phyloP scores from a whole-genome alignment of 1,139 yeast genomes.

The Candida dubliniensis region DNA sequence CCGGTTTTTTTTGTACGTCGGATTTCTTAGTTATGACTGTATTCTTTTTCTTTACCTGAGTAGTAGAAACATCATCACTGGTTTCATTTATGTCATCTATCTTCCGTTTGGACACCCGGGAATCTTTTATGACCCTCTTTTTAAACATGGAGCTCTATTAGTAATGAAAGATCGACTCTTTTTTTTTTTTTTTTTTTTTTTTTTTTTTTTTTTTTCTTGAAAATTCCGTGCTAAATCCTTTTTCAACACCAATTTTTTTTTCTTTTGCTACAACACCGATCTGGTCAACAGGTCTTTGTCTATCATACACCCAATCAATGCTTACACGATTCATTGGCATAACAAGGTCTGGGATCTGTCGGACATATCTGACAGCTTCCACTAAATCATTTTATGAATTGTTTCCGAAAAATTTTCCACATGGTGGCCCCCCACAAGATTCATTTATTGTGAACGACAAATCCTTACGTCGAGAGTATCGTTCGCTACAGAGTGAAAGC shows the following conservation, averaged over 20 bases:
- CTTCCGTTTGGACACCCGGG: constrained; percentile 5
- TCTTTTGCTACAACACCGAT: neutral
- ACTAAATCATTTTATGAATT: constrained; percentile 48
- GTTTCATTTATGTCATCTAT: constrained; percentile 3
- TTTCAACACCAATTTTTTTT: neutral
- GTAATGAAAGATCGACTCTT: neutral
- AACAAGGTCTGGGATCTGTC: neutral
- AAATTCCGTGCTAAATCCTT: neutral
- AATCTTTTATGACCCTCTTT: constrained; percentile 28
- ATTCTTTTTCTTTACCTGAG: neutral
- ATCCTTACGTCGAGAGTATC: constrained; percentile 68
- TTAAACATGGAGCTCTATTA: constrained; percentile 28
- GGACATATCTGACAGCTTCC: constrained; percentile 9
- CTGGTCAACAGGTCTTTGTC: neutral
- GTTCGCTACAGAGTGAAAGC: constrained; percentile 64
- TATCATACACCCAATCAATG: neutral
- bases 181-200: neutral
- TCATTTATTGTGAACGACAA: constrained; percentile 57
- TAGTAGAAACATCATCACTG: neutral
- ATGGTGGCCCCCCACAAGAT: constrained; percentile 66
- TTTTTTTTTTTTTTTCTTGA: neutral
- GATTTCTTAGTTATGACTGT: neutral
- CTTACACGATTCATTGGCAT: neutral
- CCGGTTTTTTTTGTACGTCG: neutral
- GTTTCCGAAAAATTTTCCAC: constrained; percentile 75